phyloP scores from a whole-genome alignment of 371 early-diverging fungal genomes.

The Parasitella parasitica region DNA sequence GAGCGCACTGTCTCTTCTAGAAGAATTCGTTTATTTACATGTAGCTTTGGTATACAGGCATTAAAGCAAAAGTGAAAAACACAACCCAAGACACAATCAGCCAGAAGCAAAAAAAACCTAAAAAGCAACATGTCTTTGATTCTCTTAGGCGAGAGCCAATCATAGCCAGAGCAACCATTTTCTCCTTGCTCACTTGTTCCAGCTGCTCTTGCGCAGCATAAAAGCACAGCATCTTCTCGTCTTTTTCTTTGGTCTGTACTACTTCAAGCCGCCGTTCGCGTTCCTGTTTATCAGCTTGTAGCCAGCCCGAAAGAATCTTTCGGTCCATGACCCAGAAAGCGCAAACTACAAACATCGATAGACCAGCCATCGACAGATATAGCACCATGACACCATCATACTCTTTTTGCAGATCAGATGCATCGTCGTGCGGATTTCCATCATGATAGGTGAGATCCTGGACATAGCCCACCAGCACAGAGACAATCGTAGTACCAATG shows the following conservation, averaged over 20 bases:
- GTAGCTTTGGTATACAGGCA: slow-evolving; percentile 45
- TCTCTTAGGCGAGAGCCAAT: slow-evolving; percentile 32
- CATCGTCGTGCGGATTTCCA: slow-evolving; percentile 36
- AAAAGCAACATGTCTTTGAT: slow-evolving; percentile 26
- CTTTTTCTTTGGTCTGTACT: slow-evolving; percentile 27
- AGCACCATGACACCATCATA: slow-evolving; percentile 49
- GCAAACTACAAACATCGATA: slow-evolving; percentile 22
- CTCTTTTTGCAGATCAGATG: slow-evolving; percentile 29
- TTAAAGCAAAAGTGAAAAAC: slow-evolving; percentile 48
- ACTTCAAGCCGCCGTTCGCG: slow-evolving; percentile 34
- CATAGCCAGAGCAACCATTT: slow-evolving; percentile 17
- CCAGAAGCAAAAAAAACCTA: slow-evolving; percentile 35
- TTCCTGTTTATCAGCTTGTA: slow-evolving; percentile 36
- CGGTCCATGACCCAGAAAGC: slow-evolving; percentile 41
- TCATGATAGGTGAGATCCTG: slow-evolving; percentile 53
- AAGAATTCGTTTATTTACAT: slow-evolving; percentile 8
- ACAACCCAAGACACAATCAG: slow-evolving; percentile 39
- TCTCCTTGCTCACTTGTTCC: slow-evolving; percentile 2
- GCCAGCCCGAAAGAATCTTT: slow-evolving; percentile 33
- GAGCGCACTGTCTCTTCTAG: not conserved
- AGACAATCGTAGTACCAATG: slow-evolving; percentile 51
- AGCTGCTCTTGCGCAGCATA: slow-evolving; percentile 19
- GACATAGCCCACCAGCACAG: slow-evolving; percentile 48
- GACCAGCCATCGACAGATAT: slow-evolving; percentile 32
- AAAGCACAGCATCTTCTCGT: slow-evolving; percentile 16